Evolutionary conservation across 2,329 filamentous ascomycete genomes (phyloP), one percentile per base, ranked within the genome.

Genomic region (Aspergillus ochraceus): DNA sequence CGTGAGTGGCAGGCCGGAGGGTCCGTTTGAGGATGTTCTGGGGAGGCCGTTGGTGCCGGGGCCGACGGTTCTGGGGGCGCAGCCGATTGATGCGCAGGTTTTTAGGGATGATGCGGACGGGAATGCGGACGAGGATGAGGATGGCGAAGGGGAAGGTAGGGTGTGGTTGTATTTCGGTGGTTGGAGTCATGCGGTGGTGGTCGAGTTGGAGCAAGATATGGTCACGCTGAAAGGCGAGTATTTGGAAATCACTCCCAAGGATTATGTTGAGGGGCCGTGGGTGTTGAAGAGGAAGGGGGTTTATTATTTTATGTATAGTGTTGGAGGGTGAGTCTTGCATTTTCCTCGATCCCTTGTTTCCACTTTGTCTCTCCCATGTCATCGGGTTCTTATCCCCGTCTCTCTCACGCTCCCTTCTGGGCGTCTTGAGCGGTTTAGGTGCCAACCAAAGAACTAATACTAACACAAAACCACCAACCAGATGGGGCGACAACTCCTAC

Each of bases 21-120:
- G 79, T 0, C 79, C 79, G 0, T 81, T 77, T 49, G 66, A 70
- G 17, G 79, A 81, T 57, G 77, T 72, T 6, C 72, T 80, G 12
- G 79, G 77, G 1, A 65, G 68, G 42, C 78, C 79, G 9, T 69
- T 82, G 24, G 74, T 82, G 20, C 76, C 75, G 3, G 75, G 77
- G 29, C 36, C 36, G 36, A 81, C 78, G 56, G 66, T 80, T 59
- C 76, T 79, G 62, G 81, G 77, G 6, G 81, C 80, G 2, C 78
- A 83, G 66, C 80, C 81, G 3, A 82, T 81, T 57, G 79, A 81
- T 61, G 77, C 79, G 56, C 75, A 76, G 60, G 73, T 80, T 10
- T 81, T 80, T 55, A 69, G 80, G 54, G 78, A 81, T 58, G 77
- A 80, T 55, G 77, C 76, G 22, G 72, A 76, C 20, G 73, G 70